Conservation (phyloP, 805 yeast genomes). For the Grigorovia transvaalensis region DNA sequence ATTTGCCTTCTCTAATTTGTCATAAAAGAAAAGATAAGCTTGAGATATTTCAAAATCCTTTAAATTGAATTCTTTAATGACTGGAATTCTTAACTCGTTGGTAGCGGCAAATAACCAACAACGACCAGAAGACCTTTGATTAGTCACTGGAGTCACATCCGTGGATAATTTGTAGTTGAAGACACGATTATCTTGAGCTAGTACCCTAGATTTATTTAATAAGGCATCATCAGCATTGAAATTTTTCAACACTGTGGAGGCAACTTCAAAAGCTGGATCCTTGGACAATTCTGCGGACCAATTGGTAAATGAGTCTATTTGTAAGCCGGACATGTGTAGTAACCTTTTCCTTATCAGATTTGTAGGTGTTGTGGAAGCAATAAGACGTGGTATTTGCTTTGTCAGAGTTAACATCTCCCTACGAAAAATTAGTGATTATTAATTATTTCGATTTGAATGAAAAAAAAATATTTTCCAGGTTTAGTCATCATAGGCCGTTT, state of each 20-base stretch:
- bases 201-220: conserved; percentile 18
- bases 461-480: background rate
- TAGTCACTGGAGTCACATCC: conserved; percentile 45
- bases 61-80: conserved; percentile 52
- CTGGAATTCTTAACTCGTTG: conserved; percentile 55
- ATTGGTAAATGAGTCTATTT: background rate
- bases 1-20: conserved; percentile 77
- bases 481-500: too few species aligned
- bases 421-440: background rate
- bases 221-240: conserved; percentile 28
- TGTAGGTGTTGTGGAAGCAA: too few species aligned
- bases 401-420: too few species aligned
- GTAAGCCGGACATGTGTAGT: background rate
- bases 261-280: conserved; percentile 26
- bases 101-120: conserved; percentile 87
- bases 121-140: conserved; percentile 68
- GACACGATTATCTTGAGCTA: conserved; percentile 15
- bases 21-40: conserved; percentile 71
- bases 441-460: too few species aligned
- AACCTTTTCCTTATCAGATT: background rate
- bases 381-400: too few species aligned
- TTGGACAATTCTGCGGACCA: conserved; percentile 23
- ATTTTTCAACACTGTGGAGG: conserved; percentile 29
- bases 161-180: conserved; percentile 31
- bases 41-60: conserved; percentile 68